Evolutionary conservation across 331 rosid genomes (phyloP).

Genomic region (Ulmus americana): DNA sequence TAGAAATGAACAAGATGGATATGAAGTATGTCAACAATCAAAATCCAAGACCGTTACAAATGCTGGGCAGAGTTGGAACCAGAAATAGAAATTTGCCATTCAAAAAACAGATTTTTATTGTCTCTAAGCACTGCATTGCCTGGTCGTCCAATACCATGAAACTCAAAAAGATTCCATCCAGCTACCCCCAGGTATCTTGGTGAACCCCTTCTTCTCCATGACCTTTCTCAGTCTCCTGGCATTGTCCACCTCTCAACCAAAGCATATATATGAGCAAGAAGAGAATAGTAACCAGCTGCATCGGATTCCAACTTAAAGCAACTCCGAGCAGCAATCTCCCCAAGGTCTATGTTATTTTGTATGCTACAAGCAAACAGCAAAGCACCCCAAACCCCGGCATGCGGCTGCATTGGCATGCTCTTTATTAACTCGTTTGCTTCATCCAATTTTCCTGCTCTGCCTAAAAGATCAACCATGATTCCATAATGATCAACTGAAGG

Average conservation of each 20-base stretch:
- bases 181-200: constrained; percentile 56
- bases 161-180: constrained; percentile 35
- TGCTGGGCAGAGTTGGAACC: neutral
- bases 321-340: constrained; percentile 55
- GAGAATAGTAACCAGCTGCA: constrained; percentile 42
- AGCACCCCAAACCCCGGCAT: constrained; percentile 68
- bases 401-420: constrained; percentile 57
- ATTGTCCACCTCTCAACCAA: constrained; percentile 47
- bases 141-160: neutral
- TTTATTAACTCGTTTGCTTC: constrained; percentile 52
- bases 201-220: constrained; percentile 27
- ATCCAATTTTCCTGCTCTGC: constrained; percentile 55
- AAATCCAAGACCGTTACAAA: too few relatives aligned
- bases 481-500: constrained; percentile 63
- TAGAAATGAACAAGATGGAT: too few relatives aligned
- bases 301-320: constrained; percentile 55
- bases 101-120: neutral
- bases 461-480: constrained; percentile 63
- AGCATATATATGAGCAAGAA: constrained; percentile 56
- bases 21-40: too few relatives aligned
- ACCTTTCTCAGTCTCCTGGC: constrained; percentile 38
- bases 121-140: neutral
- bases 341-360: constrained; percentile 47
- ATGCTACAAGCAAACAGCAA: constrained; percentile 56
- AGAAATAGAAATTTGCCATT: neutral